Evolutionary conservation across 768 basidiomycete species (phyloP), one percentile per base, ranked within the genome.

Genomic region (Lenzites betulinus): DNA sequence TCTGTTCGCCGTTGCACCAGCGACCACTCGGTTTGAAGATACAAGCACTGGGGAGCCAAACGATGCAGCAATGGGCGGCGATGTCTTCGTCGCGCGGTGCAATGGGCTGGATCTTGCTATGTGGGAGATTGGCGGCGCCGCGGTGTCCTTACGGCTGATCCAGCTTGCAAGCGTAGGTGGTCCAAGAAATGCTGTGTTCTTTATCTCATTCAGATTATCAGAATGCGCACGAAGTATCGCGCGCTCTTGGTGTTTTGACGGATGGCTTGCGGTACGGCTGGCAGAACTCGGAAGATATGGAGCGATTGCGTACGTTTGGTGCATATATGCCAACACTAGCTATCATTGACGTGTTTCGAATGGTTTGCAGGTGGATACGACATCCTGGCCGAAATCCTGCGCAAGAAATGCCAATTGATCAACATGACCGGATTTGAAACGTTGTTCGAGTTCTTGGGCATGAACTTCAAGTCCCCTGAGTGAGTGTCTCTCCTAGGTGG

Each of bases 221-320:
- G 88, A 92, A 85, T 0, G 74, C 87, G 0, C 90, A 91, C 62
- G 92, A 95, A 65, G 66, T 96, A 2, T 90, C 89, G 0, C 77
- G 87, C 16, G 81, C 92, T 0, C 72, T 95, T 7, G 77, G 86
- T 3, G 83, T 95, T 26, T 73, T 96, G 22, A 81, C 84, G 9
- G 93, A 95, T 66, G 84, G 89, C 2, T 71, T 97, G 46, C 84
- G 84, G 64, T 88, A 90, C 65, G 91, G 85, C 66, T 98, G 95
- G 95, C 85, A 92, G 67, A 93, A 93, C 67, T 95, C 92, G 36
- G 95, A 95, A 69, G 95, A 97, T 66, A 93, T 95, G 88, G 95
- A 96, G 69, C 80, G 88, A 35, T 75, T 94, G 54, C 85, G 93
- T 94, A 16, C 16, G 15, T 2, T 1, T n/a, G n/a, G n/a, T 23